Evolutionary conservation across 345 rosid species (phyloP).

Genomic region (Bruguiera gymnorhiza): DNA sequence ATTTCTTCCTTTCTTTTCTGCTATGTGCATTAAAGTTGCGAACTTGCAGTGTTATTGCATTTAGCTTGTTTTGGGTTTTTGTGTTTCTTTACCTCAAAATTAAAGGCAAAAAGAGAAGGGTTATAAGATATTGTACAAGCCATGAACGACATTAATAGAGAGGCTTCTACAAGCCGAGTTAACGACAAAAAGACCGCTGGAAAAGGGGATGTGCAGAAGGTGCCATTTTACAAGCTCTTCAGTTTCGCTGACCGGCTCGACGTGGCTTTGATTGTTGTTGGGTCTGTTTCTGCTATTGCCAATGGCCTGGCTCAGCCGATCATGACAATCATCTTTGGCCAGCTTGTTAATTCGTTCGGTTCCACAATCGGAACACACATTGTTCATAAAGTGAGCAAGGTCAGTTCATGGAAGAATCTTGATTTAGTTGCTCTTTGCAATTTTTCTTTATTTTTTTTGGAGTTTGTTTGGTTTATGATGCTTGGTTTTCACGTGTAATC

Average conservation of each 20-base stretch:
- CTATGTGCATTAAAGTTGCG: too few relatives aligned
- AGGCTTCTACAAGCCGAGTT: neutral
- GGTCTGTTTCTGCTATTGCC: conserved; percentile 37
- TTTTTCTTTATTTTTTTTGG: neutral
- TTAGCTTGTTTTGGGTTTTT: too few relatives aligned
- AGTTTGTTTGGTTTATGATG: neutral
- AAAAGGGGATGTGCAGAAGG: conserved; percentile 26
- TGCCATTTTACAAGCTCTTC: conserved; percentile 59
- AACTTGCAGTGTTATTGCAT: too few relatives aligned
- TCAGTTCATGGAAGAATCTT: conserved; percentile 2
- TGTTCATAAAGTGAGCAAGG: conserved; percentile 52
- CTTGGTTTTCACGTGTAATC: neutral
- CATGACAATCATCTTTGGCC: conserved; percentile 54
- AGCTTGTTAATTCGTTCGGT: conserved; percentile 59
- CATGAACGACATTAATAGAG: neutral
- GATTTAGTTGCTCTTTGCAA: neutral
- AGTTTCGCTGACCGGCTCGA: conserved; percentile 56
- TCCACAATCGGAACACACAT: conserved; percentile 31
- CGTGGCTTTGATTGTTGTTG: conserved; percentile 41
- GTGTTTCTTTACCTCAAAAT: too few relatives aligned
- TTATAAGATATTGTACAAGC: too few relatives aligned
- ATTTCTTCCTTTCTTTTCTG: too few relatives aligned
- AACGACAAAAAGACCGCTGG: neutral
- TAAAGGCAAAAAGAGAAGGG: too few relatives aligned
- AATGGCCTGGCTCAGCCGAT: conserved; percentile 57